Base-by-base conservation (phyloP, 345 rosid genomes). In the Turritis glabra region DNA sequence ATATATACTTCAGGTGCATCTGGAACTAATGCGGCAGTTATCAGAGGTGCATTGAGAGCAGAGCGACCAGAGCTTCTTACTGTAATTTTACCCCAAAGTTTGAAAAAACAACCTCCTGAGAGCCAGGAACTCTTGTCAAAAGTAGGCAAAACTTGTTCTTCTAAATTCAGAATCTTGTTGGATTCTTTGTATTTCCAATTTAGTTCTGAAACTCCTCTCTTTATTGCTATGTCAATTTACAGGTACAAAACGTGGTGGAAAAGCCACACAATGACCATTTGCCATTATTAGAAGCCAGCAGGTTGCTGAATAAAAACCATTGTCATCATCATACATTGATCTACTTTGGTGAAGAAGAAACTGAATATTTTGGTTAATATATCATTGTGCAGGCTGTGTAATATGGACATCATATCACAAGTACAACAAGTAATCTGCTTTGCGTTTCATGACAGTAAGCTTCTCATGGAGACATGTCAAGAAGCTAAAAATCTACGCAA, bases 1-100 rank as follows among this genome's bases (percentile, higher is more conserved):
- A 95, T 95, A 64, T 95, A 83, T 64, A 95, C 99, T 30, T 95
- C 97, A 35, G 99, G 99, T 74, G 97, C 99, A 73, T 95, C 99
- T 1, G 97, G 97, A 63, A 93, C 98, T 55, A 93, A 93, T 79
- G 97, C 98, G 25, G 99, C 97, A 22, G 99, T 95, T 69, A 95
- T 95, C 69, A 86, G 99, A 84, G 99, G 99, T 79, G 99, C 99
- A 62, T 65, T 91, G 68, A 87, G 99, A 81, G 99, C 97, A 11
- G 99, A 95, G 82, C 90, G 81, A 73, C 99, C 96, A 4, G 97
- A 91, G 79, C 86, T 91, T 64, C 92, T 94, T 58, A 91, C 98
- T 0, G 97, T 91, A 18, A 94, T 91, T 44, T 84, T 91, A 80
- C 97, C 98, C 8, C 98, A 94, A 61, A 90, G 96, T 74, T 81